These are phyloP conservation scores for Pittosporum tobira DNA, from an alignment of 129 eudicot species.

Conservation along the genomic window DNA sequence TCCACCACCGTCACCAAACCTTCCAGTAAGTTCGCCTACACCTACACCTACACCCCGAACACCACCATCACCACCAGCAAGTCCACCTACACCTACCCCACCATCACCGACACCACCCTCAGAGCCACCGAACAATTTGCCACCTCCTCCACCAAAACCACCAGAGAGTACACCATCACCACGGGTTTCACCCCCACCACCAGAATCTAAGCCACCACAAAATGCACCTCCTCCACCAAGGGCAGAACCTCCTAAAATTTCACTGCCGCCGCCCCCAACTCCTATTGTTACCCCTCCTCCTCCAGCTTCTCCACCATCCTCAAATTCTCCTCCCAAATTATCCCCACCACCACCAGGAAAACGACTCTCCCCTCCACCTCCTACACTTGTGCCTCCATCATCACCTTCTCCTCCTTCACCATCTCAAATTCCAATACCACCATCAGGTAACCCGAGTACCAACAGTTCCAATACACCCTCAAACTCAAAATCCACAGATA, in stretches of 20 bases:
- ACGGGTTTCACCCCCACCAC: slow-evolving; percentile 19
- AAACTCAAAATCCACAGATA: slow-evolving; percentile 9
- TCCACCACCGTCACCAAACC: slow-evolving; percentile 12
- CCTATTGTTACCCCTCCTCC: slow-evolving; percentile 13
- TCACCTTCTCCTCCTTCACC: slow-evolving; percentile 30
- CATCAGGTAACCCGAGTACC: slow-evolving; percentile 26
- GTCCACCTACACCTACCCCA: not conserved
- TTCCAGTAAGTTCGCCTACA: slow-evolving; percentile 16
- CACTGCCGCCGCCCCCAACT: slow-evolving; percentile 21
- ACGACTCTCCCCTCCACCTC: slow-evolving; percentile 10
- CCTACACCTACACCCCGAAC: slow-evolving; percentile 28
- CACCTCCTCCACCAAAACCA: slow-evolving; percentile 24
- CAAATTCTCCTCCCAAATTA: slow-evolving; percentile 16
- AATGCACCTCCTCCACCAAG: slow-evolving; percentile 25
- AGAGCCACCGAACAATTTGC: no score
- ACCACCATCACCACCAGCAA: slow-evolving; percentile 23
- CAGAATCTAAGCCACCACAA: slow-evolving; percentile 17
- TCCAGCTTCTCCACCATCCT: slow-evolving; percentile 25
- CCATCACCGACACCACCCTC: not conserved
- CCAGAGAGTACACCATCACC: slow-evolving; percentile 3
- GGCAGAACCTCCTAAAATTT: slow-evolving; percentile 19
- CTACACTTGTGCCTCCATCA: slow-evolving; percentile 18
- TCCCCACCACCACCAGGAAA: slow-evolving; percentile 18
- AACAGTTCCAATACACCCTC: slow-evolving; percentile 28
- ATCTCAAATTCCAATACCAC: slow-evolving; percentile 22